Percentiles rank a stretch among this genome's conserved stretches.
Conservation (phyloP, 768 basidiomycete species). For the Hygrophorus pudorinus region DNA sequence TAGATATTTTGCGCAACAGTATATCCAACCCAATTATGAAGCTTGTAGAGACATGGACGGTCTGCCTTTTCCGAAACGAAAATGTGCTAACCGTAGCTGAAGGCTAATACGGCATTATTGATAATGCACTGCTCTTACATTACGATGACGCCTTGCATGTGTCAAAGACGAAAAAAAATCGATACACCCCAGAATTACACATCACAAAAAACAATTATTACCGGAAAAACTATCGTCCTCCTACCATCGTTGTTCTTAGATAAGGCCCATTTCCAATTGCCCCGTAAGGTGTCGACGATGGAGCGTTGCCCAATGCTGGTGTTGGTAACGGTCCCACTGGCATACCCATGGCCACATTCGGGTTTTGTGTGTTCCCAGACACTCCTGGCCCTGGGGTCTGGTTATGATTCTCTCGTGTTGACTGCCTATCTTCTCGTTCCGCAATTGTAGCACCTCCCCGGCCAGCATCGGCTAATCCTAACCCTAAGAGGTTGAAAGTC, state of each 20-base stretch:
- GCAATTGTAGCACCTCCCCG: constrained; percentile 75
- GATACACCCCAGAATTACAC: constrained; percentile 9
- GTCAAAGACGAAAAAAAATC: too few relatives aligned
- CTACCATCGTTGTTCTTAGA: constrained; percentile 53
- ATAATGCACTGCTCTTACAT: too few relatives aligned
- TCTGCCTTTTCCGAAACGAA: too few relatives aligned
- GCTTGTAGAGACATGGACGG: too few relatives aligned
- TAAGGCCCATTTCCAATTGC: constrained; percentile 51
- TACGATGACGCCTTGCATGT: too few relatives aligned
- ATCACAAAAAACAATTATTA: constrained; percentile 8
- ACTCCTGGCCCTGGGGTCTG: constrained; percentile 42
- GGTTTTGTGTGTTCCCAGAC: constrained; percentile 25
- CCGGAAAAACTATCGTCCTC: constrained; percentile 31
- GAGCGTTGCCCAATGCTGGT: constrained; percentile 18
- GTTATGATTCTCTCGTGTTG: constrained; percentile 41
- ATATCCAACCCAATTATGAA: too few relatives aligned
- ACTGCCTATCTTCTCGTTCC: constrained; percentile 63
- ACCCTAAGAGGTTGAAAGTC: constrained; percentile 43
- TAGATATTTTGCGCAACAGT: too few relatives aligned
- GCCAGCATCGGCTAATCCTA: constrained; percentile 53
- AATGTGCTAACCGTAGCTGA: too few relatives aligned
- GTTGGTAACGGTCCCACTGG: constrained; percentile 26
- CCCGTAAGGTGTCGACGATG: constrained; percentile 43
- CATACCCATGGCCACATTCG: constrained; percentile 40
- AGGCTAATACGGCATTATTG: too few relatives aligned